Conservation (phyloP, 1,139 yeast species). For the Petasospora fabianii region DNA sequence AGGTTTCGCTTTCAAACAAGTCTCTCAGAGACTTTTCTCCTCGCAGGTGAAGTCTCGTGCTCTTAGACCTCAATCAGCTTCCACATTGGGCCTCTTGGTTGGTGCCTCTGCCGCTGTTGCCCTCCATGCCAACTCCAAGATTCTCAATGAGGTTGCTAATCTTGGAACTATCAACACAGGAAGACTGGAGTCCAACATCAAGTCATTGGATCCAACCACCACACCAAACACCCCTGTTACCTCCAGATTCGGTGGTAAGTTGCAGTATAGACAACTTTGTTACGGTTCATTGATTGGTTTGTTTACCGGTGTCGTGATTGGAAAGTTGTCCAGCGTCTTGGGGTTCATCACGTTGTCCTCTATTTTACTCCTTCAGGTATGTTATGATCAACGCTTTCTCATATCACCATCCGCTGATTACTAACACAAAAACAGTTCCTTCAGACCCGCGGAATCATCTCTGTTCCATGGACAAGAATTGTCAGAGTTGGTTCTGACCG, state of each 20-base stretch:
- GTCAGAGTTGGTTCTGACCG: constrained; percentile 46
- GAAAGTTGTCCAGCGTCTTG: constrained; percentile 53
- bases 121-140: constrained; percentile 21
- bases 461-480: constrained; percentile 51
- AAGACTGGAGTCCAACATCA: constrained; percentile 9
- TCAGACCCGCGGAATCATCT: constrained; percentile 49
- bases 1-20: constrained; percentile 1
- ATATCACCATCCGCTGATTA: too few species aligned
- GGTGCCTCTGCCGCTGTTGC: constrained; percentile 24
- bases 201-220: constrained; percentile 14
- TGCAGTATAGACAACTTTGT: constrained; percentile 56
- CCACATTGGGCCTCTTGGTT: constrained; percentile 20
- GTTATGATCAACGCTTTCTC: too few species aligned
- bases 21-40: constrained; percentile 8
- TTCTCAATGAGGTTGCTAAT: constrained; percentile 25
- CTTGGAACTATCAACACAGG: constrained; percentile 22
- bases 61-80: constrained; percentile 3
- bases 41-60: constrained; percentile 1
- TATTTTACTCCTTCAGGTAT: constrained; percentile 34
- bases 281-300: constrained; percentile 60
- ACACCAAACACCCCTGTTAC: constrained; percentile 13
- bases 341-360: constrained; percentile 46
- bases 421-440: constrained; percentile 39
- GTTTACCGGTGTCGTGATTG: constrained; percentile 52
- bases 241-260: constrained; percentile 36